Evolutionary conservation across 139 green algal species (phyloP), one percentile per base, ranked within the genome.

Genomic region (Medakamo hakoo): DNA sequence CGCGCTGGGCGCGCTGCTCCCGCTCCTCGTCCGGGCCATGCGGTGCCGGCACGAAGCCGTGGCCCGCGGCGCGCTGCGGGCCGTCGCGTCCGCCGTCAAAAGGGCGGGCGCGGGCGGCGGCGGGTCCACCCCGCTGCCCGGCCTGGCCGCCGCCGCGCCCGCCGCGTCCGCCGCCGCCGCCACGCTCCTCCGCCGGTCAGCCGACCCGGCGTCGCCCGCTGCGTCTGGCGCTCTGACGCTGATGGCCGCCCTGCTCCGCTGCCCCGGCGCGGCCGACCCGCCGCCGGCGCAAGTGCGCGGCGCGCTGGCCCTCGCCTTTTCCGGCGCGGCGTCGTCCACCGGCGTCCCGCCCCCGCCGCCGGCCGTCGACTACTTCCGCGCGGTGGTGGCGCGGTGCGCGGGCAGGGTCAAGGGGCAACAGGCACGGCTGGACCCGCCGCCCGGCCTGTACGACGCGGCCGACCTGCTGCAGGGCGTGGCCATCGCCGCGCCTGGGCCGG

Each of bases 401-500:
- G 9, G 9, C 9, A n/a, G n/a, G n/a, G n/a, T n/a, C n/a, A n/a
- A n/a, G n/a, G n/a, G n/a, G n/a, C n/a, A n/a, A n/a, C n/a, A n/a
- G n/a, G n/a, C n/a, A n/a, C n/a, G n/a, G n/a, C n/a, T n/a, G n/a
- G n/a, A n/a, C n/a, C n/a, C n/a, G n/a, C 9, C 16, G 40, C 40
- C 40, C 40, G 40, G 16, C 9, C 40, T 52, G 40, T 52, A 52
- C 40, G 40, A 52, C 40, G 40, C 40, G 9, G 40, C 40, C 40
- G 40, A 52, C 40, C 9, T 16, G 40, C 40, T 52, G 64, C 69
- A 71, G 67, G 60, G 27, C 27, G 40, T 55, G 5, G 59, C 40
- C 9, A 16, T 52, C 9, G 9, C 9, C 24, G 21, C 40, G 40
- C 40, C 40, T 52, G 40, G 40, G 40, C 9, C 16, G 40, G 40